Evolutionary conservation across 2,329 filamentous ascomycete genomes (phyloP), one percentile per base, ranked within the genome.

Genomic region (Penicillium capsulatum): DNA sequence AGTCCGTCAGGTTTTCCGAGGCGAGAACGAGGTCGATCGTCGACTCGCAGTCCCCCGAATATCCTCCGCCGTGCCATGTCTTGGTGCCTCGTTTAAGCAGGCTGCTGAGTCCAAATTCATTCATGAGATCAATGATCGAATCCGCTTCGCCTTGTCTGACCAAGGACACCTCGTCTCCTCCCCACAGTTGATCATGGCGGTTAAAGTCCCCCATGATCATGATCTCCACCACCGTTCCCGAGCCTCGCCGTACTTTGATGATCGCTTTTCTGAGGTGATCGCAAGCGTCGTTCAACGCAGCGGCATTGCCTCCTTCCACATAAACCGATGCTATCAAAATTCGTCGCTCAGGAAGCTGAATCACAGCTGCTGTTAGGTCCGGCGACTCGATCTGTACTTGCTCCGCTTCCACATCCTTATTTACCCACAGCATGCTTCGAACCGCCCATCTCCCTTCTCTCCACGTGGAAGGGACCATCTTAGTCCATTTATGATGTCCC

Each of bases 141-240:
- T 65, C 53, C 15, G 53, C 64, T 52, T 67, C 59, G n/a, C 64
- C 63, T 45, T 69, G 48, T 38, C 58, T 57, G 14, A 45, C 44
- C 27, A 59, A 51, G 16, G 60, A 63, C 10, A 61, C 44, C 7
- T 57, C 38, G 34, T 60, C 51, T 46, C 54, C 53, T 44, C 48
- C 54, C 51, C 44, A 61, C 19, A 61, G 40, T 45, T 53, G 45
- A 34, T 63, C 40, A 47, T 57, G 43, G 36, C 42, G 45, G n/a
- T n/a, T n/a, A n/a, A n/a, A n/a, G n/a, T n/a, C n/a, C n/a, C n/a
- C n/a, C n/a, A n/a, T n/a, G n/a, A 57, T 42, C 19, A 58, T 36
- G 9, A 55, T 32, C 11, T 60, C 50, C 22, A 57, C 40, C 36
- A 40, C 33, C 5, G 46, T 40, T 17, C 42, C 48, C n/a, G 39